Base-by-base conservation (phyloP, 192 early-diverging fungal species). In the Coemansia sp. region DNA sequence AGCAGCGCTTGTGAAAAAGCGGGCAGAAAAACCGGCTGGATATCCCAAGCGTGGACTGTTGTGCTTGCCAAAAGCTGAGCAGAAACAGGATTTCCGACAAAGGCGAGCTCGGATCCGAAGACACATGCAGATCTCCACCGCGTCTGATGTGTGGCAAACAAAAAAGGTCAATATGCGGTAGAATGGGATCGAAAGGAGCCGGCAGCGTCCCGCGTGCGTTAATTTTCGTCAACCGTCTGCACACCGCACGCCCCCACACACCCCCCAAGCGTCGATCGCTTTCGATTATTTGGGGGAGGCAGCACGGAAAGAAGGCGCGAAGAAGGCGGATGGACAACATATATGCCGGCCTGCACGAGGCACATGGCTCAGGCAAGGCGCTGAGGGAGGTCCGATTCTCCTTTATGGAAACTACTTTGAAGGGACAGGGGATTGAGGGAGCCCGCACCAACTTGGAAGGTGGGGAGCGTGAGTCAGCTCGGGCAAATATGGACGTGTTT, bases 191-290 rank as follows among this genome's bases (percentile, higher is more conserved):
- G n/a, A n/a, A n/a, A n/a, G n/a, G n/a, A n/a, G n/a, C n/a, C n/a
- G 38, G 38, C 19, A 17, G n/a, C 19, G n/a, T 7, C 38, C n/a
- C 34, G 34, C 11, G 15, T 11, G 11, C 3, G 38, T 39, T 39
- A 17, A 39, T 39, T 39, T 19, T 39, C 38, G 19, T 39, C 38
- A 17, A 39, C n/a, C n/a, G n/a, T 12, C 45, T 47, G 45, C 36
- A 52, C 12, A n/a, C 23, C 23, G n/a, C 45, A 47, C 8, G 23
- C 15, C 20, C 11, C 17, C 10, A 3, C 8, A 23, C 43, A 34
- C 43, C 42, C 42, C 42, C 28, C 23, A 9, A 7, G 20, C 50
- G 51, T 21, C 44, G 50, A 61, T 61, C 50, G n/a, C 32, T 21
- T 50, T 58, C 27, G 36, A 34, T 46, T 53, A 48, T 28, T 53